Base-by-base conservation (phyloP, 805 yeast species). In the Zygosaccharomyces kombuchaensis region DNA sequence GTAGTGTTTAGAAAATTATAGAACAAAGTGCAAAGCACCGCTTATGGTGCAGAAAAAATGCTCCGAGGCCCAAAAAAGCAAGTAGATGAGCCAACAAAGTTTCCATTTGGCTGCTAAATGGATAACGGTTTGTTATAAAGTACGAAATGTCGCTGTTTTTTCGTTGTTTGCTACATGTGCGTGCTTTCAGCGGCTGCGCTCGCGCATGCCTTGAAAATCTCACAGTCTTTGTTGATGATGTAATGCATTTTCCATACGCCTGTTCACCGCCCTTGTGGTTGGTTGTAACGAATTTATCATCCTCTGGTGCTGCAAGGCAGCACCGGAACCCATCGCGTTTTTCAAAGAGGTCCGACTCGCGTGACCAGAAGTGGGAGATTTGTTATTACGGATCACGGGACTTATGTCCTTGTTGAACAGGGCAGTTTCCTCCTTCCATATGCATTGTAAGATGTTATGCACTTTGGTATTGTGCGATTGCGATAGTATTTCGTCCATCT, bases 211-310 rank as follows among this genome's bases (percentile, higher is more conserved):
- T 19, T 5, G 21, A 5, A 29, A 29, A n/a, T 4, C 5, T 40
- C 34, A 51, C 22, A 46, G 14, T 22, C 48, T 49, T 46, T 53
- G 57, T 29, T 53, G 57, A 4, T 51, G 46, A 13, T 50, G 48
- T 29, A 42, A 42, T 13, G 41, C 52, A 10, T 57, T 57, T 34
- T 63, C 66, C 51, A 60, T 52, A 14, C 67, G 51, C 46, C 72
- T 58, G 48, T 69, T 68, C 2, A 69, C 75, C 0, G 74, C 73
- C 46, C 75, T 61, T 9, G 75, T 70, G 0, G 71, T 63, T 6
- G 74, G 74, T 26, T 64, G 68, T 21, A 63, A 40, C 5, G 67
- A 56, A 32, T 61, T 58, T 32, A 58, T 46, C 23, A 52, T 48
- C 29, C 66, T 43, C 37, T 60, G 66, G 37, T 59, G 62, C 30